These are phyloP conservation scores for Allantophomopsis cytisporea DNA, from an alignment of 2,329 filamentous ascomycete species.

Conservation along the genomic window DNA sequence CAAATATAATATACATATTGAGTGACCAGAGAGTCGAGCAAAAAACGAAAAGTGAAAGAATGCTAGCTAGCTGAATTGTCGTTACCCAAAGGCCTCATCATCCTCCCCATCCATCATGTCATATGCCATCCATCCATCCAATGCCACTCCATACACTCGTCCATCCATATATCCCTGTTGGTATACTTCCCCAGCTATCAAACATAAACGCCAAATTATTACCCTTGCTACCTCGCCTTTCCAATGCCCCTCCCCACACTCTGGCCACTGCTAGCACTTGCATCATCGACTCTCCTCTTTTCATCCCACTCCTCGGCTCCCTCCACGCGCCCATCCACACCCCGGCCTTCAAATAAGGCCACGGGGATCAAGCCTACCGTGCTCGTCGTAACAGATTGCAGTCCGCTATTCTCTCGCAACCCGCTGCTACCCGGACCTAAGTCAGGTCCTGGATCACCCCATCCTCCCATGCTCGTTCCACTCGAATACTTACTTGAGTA, in stretches of 20 bases:
- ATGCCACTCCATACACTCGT: no score
- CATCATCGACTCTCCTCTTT: neutral
- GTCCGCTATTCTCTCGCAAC: neutral
- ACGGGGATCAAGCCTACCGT: conserved; percentile 4
- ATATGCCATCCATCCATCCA: no score
- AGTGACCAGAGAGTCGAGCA: no score
- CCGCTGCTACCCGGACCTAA: conserved; percentile 24
- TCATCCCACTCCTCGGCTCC: conserved; percentile 2
- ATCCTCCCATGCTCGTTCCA: conserved; percentile 19
- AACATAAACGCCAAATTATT: neutral
- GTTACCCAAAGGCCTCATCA: no score
- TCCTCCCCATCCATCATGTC: no score
- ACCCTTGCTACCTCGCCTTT: conserved; percentile 6
- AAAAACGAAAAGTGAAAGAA: no score
- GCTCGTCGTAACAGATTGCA: conserved; percentile 8
- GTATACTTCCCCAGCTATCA: neutral
- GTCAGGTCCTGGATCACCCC: conserved; percentile 41
- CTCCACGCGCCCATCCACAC: neutral
- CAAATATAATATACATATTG: no score
- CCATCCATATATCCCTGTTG: no score
- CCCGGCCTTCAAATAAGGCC: neutral
- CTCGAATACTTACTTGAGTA: conserved; percentile 14
- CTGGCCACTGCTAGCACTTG: conserved; percentile 5
- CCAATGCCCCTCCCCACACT: conserved; percentile 8
- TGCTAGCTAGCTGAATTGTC: no score